A percentile compares a stretch with the other conserved stretches of the same genome.
These are phyloP conservation scores for Myriosclerotinia curreyana DNA, from an alignment of 2,329 filamentous ascomycete genomes.

Conservation along the genomic window DNA sequence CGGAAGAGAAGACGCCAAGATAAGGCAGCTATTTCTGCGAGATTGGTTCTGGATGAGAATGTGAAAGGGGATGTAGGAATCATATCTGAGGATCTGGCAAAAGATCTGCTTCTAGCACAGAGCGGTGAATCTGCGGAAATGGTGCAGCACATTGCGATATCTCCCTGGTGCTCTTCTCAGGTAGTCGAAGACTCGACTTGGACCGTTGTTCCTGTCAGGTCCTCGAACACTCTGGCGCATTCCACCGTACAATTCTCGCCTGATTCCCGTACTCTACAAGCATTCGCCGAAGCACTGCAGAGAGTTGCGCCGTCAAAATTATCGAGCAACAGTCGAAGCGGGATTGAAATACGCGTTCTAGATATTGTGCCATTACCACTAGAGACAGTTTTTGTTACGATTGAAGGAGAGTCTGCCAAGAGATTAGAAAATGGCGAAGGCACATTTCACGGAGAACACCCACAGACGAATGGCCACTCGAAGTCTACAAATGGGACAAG, in stretches of 20 bases:
- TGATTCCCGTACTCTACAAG: slow-evolving; percentile 69
- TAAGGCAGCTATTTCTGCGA: slow-evolving; percentile 73
- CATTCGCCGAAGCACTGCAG: slow-evolving; percentile 71
- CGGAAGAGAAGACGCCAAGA: slow-evolving; percentile 58
- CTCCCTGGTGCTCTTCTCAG: slow-evolving; percentile 65
- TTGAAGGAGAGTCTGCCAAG: slow-evolving; percentile 77
- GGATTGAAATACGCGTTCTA: slow-evolving; percentile 79
- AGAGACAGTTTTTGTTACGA: slow-evolving; percentile 80
- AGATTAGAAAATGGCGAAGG: slow-evolving; percentile 80
- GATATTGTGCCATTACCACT: slow-evolving; percentile 77
- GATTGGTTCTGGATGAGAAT: slow-evolving; percentile 79
- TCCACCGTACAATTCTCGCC: slow-evolving; percentile 79
- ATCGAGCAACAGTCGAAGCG: slow-evolving; percentile 66
- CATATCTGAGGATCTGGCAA: slow-evolving; percentile 80
- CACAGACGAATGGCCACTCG: slow-evolving; percentile 43
- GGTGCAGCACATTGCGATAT: slow-evolving; percentile 65
- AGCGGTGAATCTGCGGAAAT: slow-evolving; percentile 46
- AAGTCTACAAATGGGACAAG: slow-evolving; percentile 40
- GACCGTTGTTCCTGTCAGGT: slow-evolving; percentile 77
- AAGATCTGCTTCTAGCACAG: slow-evolving; percentile 67
- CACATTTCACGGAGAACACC: slow-evolving; percentile 70
- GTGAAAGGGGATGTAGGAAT: slow-evolving; percentile 82
- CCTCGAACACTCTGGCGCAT: slow-evolving; percentile 62
- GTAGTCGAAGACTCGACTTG: slow-evolving; percentile 64
- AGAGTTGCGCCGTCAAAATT: slow-evolving; percentile 73